Evolutionary conservation across 352 stramenopile species (phyloP).

Genomic region (Pythium dissimile): DNA sequence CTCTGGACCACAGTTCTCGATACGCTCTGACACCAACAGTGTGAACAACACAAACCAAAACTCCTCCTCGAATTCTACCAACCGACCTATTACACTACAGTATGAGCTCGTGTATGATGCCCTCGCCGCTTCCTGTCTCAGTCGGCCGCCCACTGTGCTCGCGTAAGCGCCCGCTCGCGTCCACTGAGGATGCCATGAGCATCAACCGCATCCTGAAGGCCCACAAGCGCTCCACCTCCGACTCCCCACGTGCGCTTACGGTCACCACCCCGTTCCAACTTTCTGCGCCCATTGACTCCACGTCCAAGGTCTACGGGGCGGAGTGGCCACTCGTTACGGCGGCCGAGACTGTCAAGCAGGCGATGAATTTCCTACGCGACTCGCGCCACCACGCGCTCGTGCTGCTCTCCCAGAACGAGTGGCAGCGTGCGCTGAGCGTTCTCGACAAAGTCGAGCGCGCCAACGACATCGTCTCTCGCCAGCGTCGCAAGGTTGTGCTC

Average conservation of each 20-base stretch:
- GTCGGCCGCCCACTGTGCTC: slow-evolving; percentile 29
- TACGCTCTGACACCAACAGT: slow-evolving; percentile 5
- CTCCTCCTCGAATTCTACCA: not conserved
- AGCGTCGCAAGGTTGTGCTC: slow-evolving; percentile 58
- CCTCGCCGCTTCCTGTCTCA: slow-evolving; percentile 33
- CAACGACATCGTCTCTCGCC: slow-evolving; percentile 72
- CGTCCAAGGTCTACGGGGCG: not conserved
- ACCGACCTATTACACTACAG: not conserved
- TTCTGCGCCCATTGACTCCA: not conserved
- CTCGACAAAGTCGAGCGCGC: slow-evolving; percentile 81
- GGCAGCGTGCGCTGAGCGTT: slow-evolving; percentile 63
- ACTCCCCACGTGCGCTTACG: slow-evolving; percentile 38
- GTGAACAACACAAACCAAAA: not conserved
- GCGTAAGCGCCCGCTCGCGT: slow-evolving; percentile 57
- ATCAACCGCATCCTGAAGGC: slow-evolving; percentile 54
- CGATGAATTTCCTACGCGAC: slow-evolving; percentile 74
- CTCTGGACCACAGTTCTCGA: not conserved
- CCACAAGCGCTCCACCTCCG: slow-evolving; percentile 45
- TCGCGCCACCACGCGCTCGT: slow-evolving; percentile 66
- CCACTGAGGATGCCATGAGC: slow-evolving; percentile 44
- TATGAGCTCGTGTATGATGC: slow-evolving; percentile 63
- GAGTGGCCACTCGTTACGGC: slow-evolving; percentile 43
- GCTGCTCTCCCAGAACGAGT: slow-evolving; percentile 71
- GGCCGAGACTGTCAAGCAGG: slow-evolving; percentile 56
- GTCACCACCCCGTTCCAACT: not conserved